Conservation (phyloP, 192 early-diverging fungal genomes). For the Geranomyces variabilis region DNA sequence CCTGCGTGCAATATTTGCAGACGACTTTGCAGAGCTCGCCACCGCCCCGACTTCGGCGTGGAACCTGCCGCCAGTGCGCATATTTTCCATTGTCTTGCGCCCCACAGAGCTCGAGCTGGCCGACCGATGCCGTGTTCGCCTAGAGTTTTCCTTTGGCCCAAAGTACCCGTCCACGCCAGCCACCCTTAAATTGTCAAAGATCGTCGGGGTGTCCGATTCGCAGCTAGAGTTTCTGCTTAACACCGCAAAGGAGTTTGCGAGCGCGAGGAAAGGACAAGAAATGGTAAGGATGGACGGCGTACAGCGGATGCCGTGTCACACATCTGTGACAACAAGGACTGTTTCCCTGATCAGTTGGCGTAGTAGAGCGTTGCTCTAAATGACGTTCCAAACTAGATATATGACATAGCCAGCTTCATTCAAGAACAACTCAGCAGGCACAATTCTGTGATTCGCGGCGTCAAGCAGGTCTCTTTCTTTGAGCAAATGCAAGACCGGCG, state of each 20-base stretch:
- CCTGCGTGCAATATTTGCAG: slow-evolving; percentile 38
- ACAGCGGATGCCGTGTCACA: not conserved
- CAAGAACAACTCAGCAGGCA: slow-evolving; percentile 37
- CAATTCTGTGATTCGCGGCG: slow-evolving; percentile 35
- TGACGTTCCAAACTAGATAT: slow-evolving; percentile 23
- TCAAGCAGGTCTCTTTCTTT: slow-evolving; percentile 44
- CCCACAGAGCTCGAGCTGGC: slow-evolving; percentile 1
- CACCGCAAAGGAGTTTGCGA: not conserved
- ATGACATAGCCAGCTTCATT: slow-evolving; percentile 37
- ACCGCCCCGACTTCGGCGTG: slow-evolving; percentile 13
- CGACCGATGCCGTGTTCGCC: not conserved
- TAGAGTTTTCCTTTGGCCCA: slow-evolving; percentile 1
- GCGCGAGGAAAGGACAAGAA: slow-evolving; percentile 15
- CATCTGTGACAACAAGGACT: not conserved
- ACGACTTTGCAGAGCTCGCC: slow-evolving; percentile 23
- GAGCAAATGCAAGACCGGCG: slow-evolving; percentile 45
- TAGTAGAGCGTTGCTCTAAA: slow-evolving; percentile 1
- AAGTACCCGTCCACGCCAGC: slow-evolving; percentile 1
- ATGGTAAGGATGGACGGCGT: slow-evolving; percentile 7
- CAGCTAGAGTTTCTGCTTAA: slow-evolving; percentile 36
- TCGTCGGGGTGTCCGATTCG: slow-evolving; percentile 33
- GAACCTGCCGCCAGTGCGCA: slow-evolving; percentile 25
- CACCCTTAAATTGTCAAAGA: not conserved
- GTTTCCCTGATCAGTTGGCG: not conserved
- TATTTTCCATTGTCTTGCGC: not conserved